Evolutionary conservation across 2,329 filamentous ascomycete species (phyloP), one percentile per base, ranked within the genome.

Genomic region (Talaromyces atroroseus): DNA sequence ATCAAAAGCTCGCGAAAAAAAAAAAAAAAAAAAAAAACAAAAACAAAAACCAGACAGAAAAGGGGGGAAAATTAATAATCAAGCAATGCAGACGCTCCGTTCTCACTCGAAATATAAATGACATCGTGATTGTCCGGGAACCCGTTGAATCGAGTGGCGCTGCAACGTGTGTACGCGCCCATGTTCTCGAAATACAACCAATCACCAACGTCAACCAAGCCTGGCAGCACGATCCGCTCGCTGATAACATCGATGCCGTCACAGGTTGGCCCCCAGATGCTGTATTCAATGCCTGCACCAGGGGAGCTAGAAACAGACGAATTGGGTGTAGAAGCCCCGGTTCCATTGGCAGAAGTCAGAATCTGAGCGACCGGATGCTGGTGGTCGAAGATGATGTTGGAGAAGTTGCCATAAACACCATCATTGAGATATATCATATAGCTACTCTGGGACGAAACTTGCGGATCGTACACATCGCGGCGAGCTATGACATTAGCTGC

Each of bases 381-480:
- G 75, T 97, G 94, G 69, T 97, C 94, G 72, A 96, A 99, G 80
- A 97, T 96, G 81, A 97, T 97, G 83, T 91, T 95, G 63, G 90
- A 95, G 71, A 99, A 97, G 78, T 97, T 97, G 67, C 94, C 94
- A 69, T 99, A 99, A 54, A 97, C 87, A 26, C 94, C 94, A 65
- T 99, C 94, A 71, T 99, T 99, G 71, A 97, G 79, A 73, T 99
- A 99, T 48, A 96, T 78, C 94, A 97, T 99, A 80, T 95, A 96
- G 63, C 86, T 89, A 60, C 65, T 65, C 6, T 66, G 65, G 16
- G 64, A 64, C 2, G 68, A 65, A 48, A 71, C 69, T 40, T 77
- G 78, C 3, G 88, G 84, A 67, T 92, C 85, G 61, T 87, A 81
- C 57, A 97, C 87, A 42, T 90, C 91, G 67, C 94, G 92, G 59